phyloP scores from a whole-genome alignment of 1,284 basidiomycete species.

The Tilletia setariae region DNA sequence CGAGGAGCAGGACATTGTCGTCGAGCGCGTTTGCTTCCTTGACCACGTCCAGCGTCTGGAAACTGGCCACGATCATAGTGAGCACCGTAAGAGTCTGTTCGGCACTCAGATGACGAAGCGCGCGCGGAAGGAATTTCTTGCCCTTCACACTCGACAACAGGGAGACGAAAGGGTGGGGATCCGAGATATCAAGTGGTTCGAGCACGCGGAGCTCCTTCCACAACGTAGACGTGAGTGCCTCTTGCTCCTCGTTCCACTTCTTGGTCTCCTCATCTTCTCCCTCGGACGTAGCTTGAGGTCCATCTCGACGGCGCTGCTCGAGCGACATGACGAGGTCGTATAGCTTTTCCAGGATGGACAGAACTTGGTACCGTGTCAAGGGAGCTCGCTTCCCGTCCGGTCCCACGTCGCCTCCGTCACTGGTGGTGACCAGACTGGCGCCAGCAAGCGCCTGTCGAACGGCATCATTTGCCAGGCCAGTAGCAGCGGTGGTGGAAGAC shows the following conservation, averaged over 20 bases:
- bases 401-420: constrained; percentile 57
- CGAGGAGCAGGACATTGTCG: constrained; percentile 16
- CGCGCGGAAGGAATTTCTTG: constrained; percentile 83
- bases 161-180: constrained; percentile 95
- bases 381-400: constrained; percentile 54
- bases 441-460: constrained; percentile 46
- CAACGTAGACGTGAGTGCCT: constrained; percentile 56
- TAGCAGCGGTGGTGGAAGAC: neutral
- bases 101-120: constrained; percentile 77
- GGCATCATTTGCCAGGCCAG: constrained; percentile 34
- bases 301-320: constrained; percentile 79
- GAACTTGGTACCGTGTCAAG: constrained; percentile 72
- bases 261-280: constrained; percentile 20
- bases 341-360: constrained; percentile 76
- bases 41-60: constrained; percentile 74
- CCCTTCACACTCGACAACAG: constrained; percentile 85
- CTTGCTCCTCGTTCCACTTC: constrained; percentile 32
- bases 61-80: constrained; percentile 88
- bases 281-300: constrained; percentile 58
- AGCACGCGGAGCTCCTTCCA: constrained; percentile 81
- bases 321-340: constrained; percentile 81
- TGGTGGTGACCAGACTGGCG: constrained; percentile 32
- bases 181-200: constrained; percentile 88
- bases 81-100: constrained; percentile 80
- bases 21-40: constrained; percentile 26